Evolutionary conservation across 2,329 filamentous ascomycete species (phyloP), one percentile per base, ranked within the genome.

Genomic region (Aciculosporium take): DNA sequence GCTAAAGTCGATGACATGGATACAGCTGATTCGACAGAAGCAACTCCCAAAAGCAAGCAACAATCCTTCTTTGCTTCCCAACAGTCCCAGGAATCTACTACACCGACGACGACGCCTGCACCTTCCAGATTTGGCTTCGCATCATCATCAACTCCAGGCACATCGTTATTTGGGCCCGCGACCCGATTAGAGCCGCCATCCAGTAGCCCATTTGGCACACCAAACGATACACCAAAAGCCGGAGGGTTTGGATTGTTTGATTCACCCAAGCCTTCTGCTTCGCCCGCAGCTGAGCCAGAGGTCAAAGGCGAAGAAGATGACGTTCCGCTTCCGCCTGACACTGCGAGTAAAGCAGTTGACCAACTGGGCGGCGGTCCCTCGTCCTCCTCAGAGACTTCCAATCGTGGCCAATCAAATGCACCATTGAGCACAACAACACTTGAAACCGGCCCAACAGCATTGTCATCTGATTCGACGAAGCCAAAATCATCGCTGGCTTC

Each of bases 1-100:
- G 71, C n/a, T n/a, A n/a, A 69, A 50, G 73, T 76, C 23, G 64
- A 71, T 43, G 68, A 72, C 36, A 76, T 76, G 72, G 65, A 67
- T 35, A 52, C 56, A 2, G 52, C 54, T 10, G 62, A 58, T 7
- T 45, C 56, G 7, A 50, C 51, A 8, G 54, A 59, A 24, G 47
- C 61, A 51, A 58, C 61, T 10, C 57, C 61, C 7, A 56, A 64
- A 49, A 51, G 58, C 39, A 63, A 62, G 46, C 52, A 59, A 3
- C 51, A 62, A 17, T 57, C 62, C 13, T 48, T 54, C 10, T 53
- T 56, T 43, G 48, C 53, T 40, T 20, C 50, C 3, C 49, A 50
- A 32, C 40, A 50, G 21, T 53, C 50, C 25, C 50, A 53, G 13
- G 56, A 62, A 40, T 62, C 62, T n/a, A 63, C 61, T 2, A 74